A percentile compares a stretch with the other conserved stretches of the same genome.
These are phyloP conservation scores for Hyaloscypha variabilis DNA, from an alignment of 495 filamentous ascomycete species.

Conservation along the genomic window DNA sequence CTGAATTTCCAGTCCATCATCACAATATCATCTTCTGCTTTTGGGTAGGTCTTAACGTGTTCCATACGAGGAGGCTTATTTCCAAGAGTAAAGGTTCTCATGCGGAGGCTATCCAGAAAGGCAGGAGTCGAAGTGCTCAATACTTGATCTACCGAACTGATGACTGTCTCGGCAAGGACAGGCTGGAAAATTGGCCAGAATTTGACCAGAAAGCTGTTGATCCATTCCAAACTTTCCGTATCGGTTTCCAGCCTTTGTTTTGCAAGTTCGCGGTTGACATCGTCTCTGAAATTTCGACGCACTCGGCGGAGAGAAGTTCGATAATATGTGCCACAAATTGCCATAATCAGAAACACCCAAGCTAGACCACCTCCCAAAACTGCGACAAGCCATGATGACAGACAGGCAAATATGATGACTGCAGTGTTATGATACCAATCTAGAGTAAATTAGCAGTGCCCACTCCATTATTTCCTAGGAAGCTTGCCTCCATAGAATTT, in stretches of 20 bases:
- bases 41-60: conserved; percentile 97
- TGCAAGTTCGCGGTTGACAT: conserved; percentile 89
- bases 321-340: conserved; percentile 91
- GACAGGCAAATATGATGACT: conserved; percentile 88
- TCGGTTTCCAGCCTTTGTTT: conserved; percentile 90
- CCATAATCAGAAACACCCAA: conserved; percentile 94
- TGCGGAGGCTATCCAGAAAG: conserved; percentile 88
- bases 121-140: conserved; percentile 87
- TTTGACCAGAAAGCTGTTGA: conserved; percentile 97
- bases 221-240: conserved; percentile 94
- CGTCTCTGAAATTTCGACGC: conserved; percentile 94
- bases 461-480: neutral
- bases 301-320: conserved; percentile 92
- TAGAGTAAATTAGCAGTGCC: conserved; percentile 36
- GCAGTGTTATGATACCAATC: conserved; percentile 98
- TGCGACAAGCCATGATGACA: conserved; percentile 88
- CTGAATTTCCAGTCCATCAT: conserved; percentile 99
- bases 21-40: conserved; percentile 90
- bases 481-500: conserved; percentile 85
- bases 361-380: conserved; percentile 86
- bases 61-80: conserved; percentile 95
- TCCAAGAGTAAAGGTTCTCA: conserved; percentile 90
- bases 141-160: conserved; percentile 92
- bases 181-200: conserved; percentile 99
- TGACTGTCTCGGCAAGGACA: conserved; percentile 87